Base-by-base conservation (phyloP, 192 early-diverging fungal genomes). In the Kickxella alabastrina region DNA sequence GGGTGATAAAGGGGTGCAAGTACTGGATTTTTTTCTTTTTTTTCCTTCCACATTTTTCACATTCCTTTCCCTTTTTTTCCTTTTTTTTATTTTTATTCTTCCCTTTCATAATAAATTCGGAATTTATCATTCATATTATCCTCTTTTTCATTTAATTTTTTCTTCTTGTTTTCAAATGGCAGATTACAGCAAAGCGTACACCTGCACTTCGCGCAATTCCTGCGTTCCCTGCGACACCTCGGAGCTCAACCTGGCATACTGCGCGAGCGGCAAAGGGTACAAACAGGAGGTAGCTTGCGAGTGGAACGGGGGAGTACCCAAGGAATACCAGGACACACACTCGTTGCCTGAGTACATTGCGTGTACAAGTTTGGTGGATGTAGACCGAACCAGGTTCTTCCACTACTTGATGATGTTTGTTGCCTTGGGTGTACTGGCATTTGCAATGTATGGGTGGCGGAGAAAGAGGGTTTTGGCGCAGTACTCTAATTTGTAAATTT, bases 221-320 rank as follows among this genome's bases (percentile, higher is more conserved):
- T 72, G 69, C 35, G 15, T 53, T 0, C 27, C 23, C 0, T 72
- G 69, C 34, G 18, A 23, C 0, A 10, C 0, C 2, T 6, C 22
- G 4, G 69, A 72, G 6, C 43, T 42, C 5, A 0, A 12, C 0
- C 42, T 17, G 15, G 19, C 13, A 10, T 72, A 49, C 41, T 72
- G 69, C 39, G 13, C 43, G 9, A 3, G n/a, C n/a, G n/a, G 14
- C 1, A 60, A 55, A 44, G 36, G 42, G 17, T 73, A 51, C 54
- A 73, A 73, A 31, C 69, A 73, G n/a, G 56, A 59, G n/a, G 54
- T 62, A 1, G 45, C 39, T 1, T 73, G 69, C 31, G 18, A 50
- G 13, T 73, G 69, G 69, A 61, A 62, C 46, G 42, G 28, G 2
- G 50, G 32, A 13, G 57, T 63, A 13, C 43, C 57, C 27, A 59